Conservation (phyloP, 371 early-diverging fungal genomes). For the Coemansia sp. region DNA sequence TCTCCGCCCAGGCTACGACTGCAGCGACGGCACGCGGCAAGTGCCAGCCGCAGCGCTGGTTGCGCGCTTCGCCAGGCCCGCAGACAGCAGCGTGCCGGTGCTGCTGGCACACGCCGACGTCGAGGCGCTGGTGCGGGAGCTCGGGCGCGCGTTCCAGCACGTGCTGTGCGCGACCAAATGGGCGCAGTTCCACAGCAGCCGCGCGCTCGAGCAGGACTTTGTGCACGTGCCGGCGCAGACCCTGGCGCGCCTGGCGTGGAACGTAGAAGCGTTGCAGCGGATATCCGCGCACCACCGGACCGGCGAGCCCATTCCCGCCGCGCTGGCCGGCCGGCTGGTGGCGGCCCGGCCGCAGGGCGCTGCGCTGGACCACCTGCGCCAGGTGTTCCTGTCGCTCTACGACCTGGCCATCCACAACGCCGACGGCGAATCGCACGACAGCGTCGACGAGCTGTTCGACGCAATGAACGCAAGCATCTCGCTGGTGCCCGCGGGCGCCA, state of each 20-base stretch:
- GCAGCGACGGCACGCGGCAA: conserved; percentile 52
- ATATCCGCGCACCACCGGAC: conserved; percentile 68
- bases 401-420: conserved; percentile 67
- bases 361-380: conserved; percentile 66
- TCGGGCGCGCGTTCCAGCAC: conserved; percentile 78
- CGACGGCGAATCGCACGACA: conserved; percentile 34
- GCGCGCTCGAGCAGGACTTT: conserved; percentile 72
- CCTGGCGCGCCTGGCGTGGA: conserved; percentile 79
- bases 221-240: conserved; percentile 83
- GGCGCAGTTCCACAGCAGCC: conserved; percentile 68
- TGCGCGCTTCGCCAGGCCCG: conserved; percentile 74
- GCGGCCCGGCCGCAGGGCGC: conserved; percentile 66
- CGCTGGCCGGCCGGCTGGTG: conserved; percentile 63
- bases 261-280: conserved; percentile 60
- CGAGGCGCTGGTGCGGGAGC: conserved; percentile 68
- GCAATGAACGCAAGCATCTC: conserved; percentile 62
- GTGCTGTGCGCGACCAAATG: conserved; percentile 65
- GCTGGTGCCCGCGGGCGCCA: conserved; percentile 49
- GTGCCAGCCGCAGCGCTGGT: conserved; percentile 75
- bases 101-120: conserved; percentile 79
- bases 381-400: conserved; percentile 69
- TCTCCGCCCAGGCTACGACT: conserved; percentile 59
- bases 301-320: conserved; percentile 66
- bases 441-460: conserved; percentile 61
- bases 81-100: conserved; percentile 61